Percentiles rank a stretch among this genome's conserved stretches.
These are phyloP conservation scores for Malus orientalis DNA, from an alignment of 306 rosid genomes.

Conservation along the genomic window DNA sequence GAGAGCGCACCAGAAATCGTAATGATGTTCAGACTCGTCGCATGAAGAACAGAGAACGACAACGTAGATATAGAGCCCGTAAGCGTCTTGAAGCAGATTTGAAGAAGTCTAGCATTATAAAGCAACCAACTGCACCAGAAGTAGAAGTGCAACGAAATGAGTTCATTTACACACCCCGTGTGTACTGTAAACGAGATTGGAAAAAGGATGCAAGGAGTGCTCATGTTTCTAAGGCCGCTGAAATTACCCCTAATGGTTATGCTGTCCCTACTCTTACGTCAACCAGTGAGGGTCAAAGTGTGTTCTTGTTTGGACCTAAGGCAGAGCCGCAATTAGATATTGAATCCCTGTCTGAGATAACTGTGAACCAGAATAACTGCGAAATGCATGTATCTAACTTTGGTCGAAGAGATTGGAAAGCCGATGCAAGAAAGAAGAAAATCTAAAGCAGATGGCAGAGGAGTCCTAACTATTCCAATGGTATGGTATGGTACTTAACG, in stretches of 20 bases:
- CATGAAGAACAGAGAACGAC: conserved; percentile 83
- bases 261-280: conserved; percentile 19
- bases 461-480: not conserved
- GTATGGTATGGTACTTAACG: not conserved
- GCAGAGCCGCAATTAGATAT: conserved; percentile 22
- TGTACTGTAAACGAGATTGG: conserved; percentile 65
- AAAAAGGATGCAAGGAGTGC: conserved; percentile 80
- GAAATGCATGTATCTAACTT: conserved; percentile 32
- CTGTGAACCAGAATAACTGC: conserved; percentile 15
- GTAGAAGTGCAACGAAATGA: conserved; percentile 29
- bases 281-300: conserved; percentile 23
- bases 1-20: conserved; percentile 31
- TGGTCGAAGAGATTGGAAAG: conserved; percentile 82
- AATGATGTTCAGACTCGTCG: conserved; percentile 59
- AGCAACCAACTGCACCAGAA: conserved; percentile 22
- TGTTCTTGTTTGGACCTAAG: conserved; percentile 23
- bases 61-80: conserved; percentile 85
- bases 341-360: conserved; percentile 22
- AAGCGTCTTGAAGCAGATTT: conserved; percentile 73
- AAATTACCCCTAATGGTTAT: conserved; percentile 26
- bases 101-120: conserved; percentile 27
- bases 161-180: conserved; percentile 29
- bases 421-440: conserved; percentile 80
- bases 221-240: conserved; percentile 28
- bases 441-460: conserved; percentile 28